A percentile compares a stretch with the other conserved stretches of the same genome.
These are phyloP conservation scores for Angomonas desouzai DNA, from an alignment of 208 protist genomes.

Conservation along the genomic window DNA sequence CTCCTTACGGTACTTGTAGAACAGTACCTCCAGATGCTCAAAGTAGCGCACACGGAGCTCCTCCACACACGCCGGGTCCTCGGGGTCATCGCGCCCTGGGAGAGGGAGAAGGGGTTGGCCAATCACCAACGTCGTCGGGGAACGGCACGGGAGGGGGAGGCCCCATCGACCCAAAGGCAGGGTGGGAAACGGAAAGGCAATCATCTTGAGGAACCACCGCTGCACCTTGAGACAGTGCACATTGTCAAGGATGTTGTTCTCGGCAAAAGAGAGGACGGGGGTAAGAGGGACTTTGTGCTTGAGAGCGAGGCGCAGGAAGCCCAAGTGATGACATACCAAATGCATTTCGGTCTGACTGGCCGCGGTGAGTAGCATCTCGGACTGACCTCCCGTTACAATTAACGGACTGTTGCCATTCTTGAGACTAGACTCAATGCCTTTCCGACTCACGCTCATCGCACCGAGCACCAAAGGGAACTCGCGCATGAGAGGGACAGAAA, in stretches of 20 bases:
- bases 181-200: conserved; percentile 63
- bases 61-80: conserved; percentile 33
- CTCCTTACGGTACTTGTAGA: conserved; percentile 47
- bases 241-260: conserved; percentile 65
- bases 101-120: conserved; percentile 47
- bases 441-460: conserved; percentile 38
- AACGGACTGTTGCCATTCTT: conserved; percentile 36
- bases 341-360: conserved; percentile 56
- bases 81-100: conserved; percentile 23
- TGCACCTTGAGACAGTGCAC: conserved; percentile 42
- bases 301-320: conserved; percentile 61
- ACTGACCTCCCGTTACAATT: conserved; percentile 72
- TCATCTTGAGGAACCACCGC: conserved; percentile 40
- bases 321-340: conserved; percentile 62
- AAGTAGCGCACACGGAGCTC: conserved; percentile 50
- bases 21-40: conserved; percentile 44
- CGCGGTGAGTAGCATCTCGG: conserved; percentile 58
- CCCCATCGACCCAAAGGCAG: conserved; percentile 54
- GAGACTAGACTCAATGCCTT: conserved; percentile 44
- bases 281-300: conserved; percentile 46
- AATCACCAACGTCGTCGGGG: conserved; percentile 50
- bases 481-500: conserved; percentile 59
- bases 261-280: conserved; percentile 61
- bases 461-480: conserved; percentile 45
- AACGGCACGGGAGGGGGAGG: conserved; percentile 41